Evolutionary conservation across 140 eudicot species (phyloP).

Genomic region (Erigeron philadelphicus): DNA sequence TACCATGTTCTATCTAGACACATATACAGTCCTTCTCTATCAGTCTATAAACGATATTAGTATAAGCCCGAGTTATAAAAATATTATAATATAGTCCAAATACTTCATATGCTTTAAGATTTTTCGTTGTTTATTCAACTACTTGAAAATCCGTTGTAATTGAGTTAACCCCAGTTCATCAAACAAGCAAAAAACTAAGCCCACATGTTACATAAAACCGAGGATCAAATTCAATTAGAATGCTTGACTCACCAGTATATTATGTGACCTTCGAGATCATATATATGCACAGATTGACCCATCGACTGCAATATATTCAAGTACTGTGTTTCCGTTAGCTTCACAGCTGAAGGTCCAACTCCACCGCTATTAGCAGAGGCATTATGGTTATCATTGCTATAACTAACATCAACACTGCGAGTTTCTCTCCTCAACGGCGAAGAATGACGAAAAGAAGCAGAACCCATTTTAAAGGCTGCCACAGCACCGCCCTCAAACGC

Average conservation of each 20-base stretch:
- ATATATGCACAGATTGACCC: slow-evolving; percentile 92
- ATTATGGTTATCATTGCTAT: slow-evolving; percentile 25
- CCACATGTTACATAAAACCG: background rate
- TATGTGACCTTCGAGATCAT: slow-evolving; percentile 47
- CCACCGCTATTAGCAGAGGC: slow-evolving; percentile 23
- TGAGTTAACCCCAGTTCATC: background rate
- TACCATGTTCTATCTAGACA: background rate
- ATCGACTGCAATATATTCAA: slow-evolving; percentile 88
- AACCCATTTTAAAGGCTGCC: slow-evolving; percentile 55
- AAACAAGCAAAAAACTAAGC: background rate
- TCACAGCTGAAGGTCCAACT: slow-evolving; percentile 44
- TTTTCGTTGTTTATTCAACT: background rate
- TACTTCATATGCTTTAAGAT: background rate
- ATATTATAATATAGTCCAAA: too few species aligned
- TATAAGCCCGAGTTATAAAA: background rate
- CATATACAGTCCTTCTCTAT: background rate
- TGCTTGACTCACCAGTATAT: slow-evolving; percentile 73
- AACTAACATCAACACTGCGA: slow-evolving; percentile 35
- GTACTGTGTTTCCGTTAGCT: slow-evolving; percentile 70
- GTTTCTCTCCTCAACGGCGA: slow-evolving; percentile 93
- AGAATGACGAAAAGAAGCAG: slow-evolving; percentile 65
- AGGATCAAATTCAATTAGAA: slow-evolving; percentile 21
- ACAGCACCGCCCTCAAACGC: slow-evolving; percentile 48
- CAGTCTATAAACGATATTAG: background rate
- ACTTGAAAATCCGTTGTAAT: background rate